phyloP scores from a whole-genome alignment of 345 rosid species.

The Boechera divaricarpa region DNA sequence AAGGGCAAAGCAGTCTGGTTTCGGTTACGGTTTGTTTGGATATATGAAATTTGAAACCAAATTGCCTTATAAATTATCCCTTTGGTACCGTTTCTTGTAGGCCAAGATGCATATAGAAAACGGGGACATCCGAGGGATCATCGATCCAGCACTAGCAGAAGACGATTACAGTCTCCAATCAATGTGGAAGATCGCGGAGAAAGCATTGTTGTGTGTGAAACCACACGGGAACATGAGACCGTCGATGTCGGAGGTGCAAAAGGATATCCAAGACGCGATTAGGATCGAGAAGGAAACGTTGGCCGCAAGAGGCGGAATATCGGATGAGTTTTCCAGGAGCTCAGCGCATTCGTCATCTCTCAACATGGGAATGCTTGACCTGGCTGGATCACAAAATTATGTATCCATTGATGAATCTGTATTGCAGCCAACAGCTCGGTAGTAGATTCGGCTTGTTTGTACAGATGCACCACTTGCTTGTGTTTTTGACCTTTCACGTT shows the following conservation, averaged over 20 bases:
- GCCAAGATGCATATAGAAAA: conserved; percentile 94
- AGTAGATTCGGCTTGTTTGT: conserved; percentile 42
- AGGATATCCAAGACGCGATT: conserved; percentile 94
- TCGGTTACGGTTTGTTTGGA: background rate
- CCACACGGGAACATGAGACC: conserved; percentile 97
- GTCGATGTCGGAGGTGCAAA: conserved; percentile 87
- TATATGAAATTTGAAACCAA: background rate
- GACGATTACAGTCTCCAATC: conserved; percentile 88
- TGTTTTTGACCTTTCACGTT: conserved; percentile 32
- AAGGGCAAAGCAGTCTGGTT: background rate
- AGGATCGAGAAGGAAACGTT: conserved; percentile 69
- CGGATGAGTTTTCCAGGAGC: conserved; percentile 75
- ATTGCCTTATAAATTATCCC: background rate
- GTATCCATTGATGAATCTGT: conserved; percentile 66
- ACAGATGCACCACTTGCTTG: conserved; percentile 21
- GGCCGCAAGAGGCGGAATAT: conserved; percentile 61
- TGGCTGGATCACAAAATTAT: conserved; percentile 61
- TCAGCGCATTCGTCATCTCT: conserved; percentile 79
- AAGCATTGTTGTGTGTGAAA: conserved; percentile 85
- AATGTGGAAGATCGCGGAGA: conserved; percentile 99
- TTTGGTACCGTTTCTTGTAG: conserved; percentile 44
- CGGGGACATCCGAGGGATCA: conserved; percentile 89
- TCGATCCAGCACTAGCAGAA: conserved; percentile 63
- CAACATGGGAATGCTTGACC: conserved; percentile 56
- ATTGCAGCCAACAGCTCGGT: conserved; percentile 73